Evolutionary conservation across 2,329 filamentous ascomycete genomes (phyloP), one percentile per base, ranked within the genome.

Genomic region (Pseudogymnoascus sp.): DNA sequence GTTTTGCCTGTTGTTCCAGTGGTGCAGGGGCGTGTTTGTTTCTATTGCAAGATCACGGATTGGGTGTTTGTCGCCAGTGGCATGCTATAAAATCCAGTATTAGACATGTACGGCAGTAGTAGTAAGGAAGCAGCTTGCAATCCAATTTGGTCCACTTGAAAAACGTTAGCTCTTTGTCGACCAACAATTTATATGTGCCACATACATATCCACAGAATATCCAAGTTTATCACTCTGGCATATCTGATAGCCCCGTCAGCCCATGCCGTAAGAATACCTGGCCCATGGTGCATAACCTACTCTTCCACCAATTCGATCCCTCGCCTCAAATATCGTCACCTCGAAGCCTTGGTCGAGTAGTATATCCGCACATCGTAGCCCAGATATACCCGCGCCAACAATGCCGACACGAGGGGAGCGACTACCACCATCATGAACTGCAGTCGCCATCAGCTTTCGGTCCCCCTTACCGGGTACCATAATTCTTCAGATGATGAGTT

Each of bases 281-380:
- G 10, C 19, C 17, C 40, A 23, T 44, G 1, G 7, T 50, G 23
- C 1, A n/a, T 10, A 26, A 71, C 73, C 66, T 72, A 81, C 80
- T 62, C 82, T 75, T 2, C 84, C 84, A 5, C 83, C 83, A 62
- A 86, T 74, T 50, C 83, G 75, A 69, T 82, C 72, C 61, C 83
- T 74, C 0, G 79, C 83, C 70, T 86, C 83, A 13, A 85, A 73
- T n/a, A 86, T 81, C 0, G 81, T 83, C 11, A 86, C 82, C 56
- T 79, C 75, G 64, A 79, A 79, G 2, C 82, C 82, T 67, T 79
- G 76, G 61, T 79, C 75, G 2, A 84, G 70, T 9, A 86, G 72
- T 1, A 85, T 71, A 64, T 84, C 82, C 26, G 83, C 83, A 67
- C 81, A 83, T 65, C 82, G 76, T 60, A 86, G 73, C 1, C 83